Percentiles rank a stretch among this genome's conserved stretches.
These are phyloP conservation scores for Cupressus sempervirens DNA, from an alignment of 75 land plant species.

Conservation along the genomic window DNA sequence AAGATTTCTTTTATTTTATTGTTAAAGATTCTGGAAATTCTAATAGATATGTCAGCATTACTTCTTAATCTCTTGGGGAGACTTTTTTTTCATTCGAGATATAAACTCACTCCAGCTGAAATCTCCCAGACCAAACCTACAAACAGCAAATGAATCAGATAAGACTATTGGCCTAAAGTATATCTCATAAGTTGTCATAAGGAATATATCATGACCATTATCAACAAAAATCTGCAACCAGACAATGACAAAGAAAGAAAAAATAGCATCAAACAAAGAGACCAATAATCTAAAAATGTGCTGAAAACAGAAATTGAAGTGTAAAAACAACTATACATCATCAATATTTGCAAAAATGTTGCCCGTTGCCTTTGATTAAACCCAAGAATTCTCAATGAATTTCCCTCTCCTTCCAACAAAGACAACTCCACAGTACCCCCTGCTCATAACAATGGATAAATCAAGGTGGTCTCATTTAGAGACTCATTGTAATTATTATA, in stretches of 20 bases:
- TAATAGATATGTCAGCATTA: conserved; percentile 13
- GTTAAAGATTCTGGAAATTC: neutral
- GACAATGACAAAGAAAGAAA: neutral
- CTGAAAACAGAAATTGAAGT: neutral
- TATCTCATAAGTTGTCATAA: neutral
- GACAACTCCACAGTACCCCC: conserved; percentile 22
- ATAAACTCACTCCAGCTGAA: conserved; percentile 83
- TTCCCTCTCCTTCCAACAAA: conserved; percentile 94
- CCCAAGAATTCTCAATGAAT: conserved; percentile 72
- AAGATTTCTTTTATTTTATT: neutral
- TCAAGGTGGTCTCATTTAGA: neutral
- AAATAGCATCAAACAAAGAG: neutral
- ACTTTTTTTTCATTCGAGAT: conserved; percentile 74
- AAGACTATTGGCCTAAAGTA: neutral
- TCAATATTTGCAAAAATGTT: conserved; percentile 72
- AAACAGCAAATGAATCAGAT: neutral
- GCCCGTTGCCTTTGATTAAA: conserved; percentile 84
- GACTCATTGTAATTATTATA: neutral
- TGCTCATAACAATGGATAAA: neutral
- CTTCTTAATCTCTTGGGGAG: conserved; percentile 68
- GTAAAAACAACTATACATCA: conserved; percentile 57
- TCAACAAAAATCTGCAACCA: neutral
- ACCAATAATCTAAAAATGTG: neutral
- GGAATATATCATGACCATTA: neutral
- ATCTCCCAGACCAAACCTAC: conserved; percentile 87